phyloP scores from a whole-genome alignment of 441 rosid genomes.

The Raphanus hybrid region DNA sequence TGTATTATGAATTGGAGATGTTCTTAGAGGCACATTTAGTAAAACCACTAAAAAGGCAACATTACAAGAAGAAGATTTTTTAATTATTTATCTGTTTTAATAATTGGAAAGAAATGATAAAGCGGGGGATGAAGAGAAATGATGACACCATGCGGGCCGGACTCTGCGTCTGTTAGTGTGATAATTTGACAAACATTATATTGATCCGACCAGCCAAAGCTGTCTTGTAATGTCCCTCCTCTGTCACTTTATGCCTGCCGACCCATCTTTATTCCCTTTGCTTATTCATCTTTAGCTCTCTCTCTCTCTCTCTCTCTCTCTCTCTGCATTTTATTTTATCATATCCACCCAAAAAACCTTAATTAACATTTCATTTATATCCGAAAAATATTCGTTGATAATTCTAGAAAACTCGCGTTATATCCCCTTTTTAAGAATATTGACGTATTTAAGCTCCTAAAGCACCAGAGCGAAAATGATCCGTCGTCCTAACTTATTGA shows the following conservation, averaged over 20 bases:
- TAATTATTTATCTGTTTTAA: neutral
- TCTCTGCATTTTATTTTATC: constrained; percentile 30
- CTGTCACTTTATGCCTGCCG: constrained; percentile 42
- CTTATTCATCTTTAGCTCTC: constrained; percentile 14
- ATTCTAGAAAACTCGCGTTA: neutral
- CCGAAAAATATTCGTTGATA: neutral
- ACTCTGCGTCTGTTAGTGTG: constrained; percentile 41
- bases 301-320: neutral
- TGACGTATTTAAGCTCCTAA: neutral
- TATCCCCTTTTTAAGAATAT: neutral
- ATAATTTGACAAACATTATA: constrained; percentile 41
- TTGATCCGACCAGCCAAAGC: constrained; percentile 40
- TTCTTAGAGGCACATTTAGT: constrained; percentile 13
- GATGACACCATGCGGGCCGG: constrained; percentile 42
- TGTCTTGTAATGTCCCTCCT: constrained; percentile 42
- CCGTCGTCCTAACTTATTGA: neutral
- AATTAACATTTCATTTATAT: neutral
- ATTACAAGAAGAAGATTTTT: neutral
- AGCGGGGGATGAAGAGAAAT: constrained; percentile 35
- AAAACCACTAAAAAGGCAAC: constrained; percentile 33
- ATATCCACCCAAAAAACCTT: neutral
- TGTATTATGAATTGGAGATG: too few species aligned
- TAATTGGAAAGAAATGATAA: constrained; percentile 14
- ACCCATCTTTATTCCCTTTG: constrained; percentile 33
- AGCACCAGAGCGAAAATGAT: neutral